Conservation (phyloP, 108 stramenopile genomes). For the Ochromonas danica region DNA sequence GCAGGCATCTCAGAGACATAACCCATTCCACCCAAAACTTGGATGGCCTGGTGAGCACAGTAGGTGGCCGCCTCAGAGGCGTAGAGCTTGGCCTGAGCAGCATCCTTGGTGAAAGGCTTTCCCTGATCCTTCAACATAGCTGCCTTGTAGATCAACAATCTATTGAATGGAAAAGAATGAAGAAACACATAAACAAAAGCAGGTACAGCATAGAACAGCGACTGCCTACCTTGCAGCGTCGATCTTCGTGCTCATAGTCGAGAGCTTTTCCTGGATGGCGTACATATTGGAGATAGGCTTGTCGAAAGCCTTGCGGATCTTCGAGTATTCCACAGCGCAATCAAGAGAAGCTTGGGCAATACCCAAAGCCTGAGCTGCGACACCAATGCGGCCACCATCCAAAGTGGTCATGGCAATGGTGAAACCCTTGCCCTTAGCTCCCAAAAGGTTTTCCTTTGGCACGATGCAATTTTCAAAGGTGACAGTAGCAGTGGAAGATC, state of each 20-base stretch:
- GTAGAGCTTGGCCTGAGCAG: constrained; percentile 91
- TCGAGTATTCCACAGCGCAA: constrained; percentile 87
- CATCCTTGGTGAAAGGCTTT: constrained; percentile 77
- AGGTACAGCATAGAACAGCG: too few relatives aligned
- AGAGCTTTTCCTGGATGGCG: constrained; percentile 85
- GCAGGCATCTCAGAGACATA: constrained; percentile 97
- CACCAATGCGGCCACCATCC: constrained; percentile 92
- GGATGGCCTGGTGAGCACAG: constrained; percentile 89
- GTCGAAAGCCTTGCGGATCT: constrained; percentile 86
- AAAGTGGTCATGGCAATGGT: constrained; percentile 87
- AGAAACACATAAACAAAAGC: neutral
- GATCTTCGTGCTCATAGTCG: constrained; percentile 73
- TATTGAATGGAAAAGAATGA: constrained; percentile 47
- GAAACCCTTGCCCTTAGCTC: constrained; percentile 81
- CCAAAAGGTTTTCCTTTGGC: constrained; percentile 68
- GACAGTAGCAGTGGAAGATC: constrained; percentile 86
- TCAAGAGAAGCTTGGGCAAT: constrained; percentile 89
- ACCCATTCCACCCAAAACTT: constrained; percentile 90
- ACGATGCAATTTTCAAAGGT: constrained; percentile 72
- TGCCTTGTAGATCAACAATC: constrained; percentile 90
- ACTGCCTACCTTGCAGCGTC: constrained; percentile 64
- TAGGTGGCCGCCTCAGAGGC: constrained; percentile 93
- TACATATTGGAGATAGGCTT: constrained; percentile 87
- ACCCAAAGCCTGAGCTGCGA: constrained; percentile 88
- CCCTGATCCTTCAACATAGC: constrained; percentile 79